Evolutionary conservation across 495 filamentous ascomycete genomes (phyloP).

Genomic region (Lasiosphaeris hirsuta): DNA sequence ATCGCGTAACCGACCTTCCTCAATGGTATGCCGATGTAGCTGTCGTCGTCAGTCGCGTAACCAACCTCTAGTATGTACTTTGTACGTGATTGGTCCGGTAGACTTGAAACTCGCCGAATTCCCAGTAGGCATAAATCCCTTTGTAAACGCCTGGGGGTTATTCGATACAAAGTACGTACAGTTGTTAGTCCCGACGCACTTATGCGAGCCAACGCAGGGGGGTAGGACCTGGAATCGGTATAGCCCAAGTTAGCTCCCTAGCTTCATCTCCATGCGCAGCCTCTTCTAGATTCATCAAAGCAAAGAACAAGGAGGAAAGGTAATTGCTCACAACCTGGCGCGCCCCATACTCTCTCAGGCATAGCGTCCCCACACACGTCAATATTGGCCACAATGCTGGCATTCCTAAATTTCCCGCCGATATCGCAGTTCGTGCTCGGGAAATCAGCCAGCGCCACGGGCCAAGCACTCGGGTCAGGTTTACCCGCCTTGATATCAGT

Average conservation of each 20-base stretch:
- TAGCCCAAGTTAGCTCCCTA: slow-evolving; percentile 14
- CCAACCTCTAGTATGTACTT: too few relatives aligned
- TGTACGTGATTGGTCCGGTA: too few relatives aligned
- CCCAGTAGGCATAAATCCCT: slow-evolving; percentile 68
- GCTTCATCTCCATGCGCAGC: neutral
- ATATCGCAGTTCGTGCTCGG: slow-evolving; percentile 57
- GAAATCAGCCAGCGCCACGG: slow-evolving; percentile 56
- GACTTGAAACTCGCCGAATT: slow-evolving; percentile 61
- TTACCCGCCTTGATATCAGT: slow-evolving; percentile 45
- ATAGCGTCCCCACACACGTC: slow-evolving; percentile 67
- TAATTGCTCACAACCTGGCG: slow-evolving; percentile 44
- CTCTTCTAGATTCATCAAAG: neutral
- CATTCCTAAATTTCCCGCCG: slow-evolving; percentile 55
- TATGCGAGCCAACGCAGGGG: neutral
- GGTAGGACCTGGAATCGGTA: slow-evolving; percentile 7
- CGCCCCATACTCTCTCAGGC: slow-evolving; percentile 41
- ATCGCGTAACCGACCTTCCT: too few relatives aligned
- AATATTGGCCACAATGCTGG: slow-evolving; percentile 66
- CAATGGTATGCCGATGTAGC: too few relatives aligned
- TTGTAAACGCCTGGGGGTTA: slow-evolving; percentile 56
- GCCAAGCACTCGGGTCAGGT: slow-evolving; percentile 61
- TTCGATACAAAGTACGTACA: slow-evolving; percentile 63
- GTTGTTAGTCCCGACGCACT: slow-evolving; percentile 34
- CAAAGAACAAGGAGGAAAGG: neutral
- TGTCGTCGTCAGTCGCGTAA: too few relatives aligned